phyloP scores from a whole-genome alignment of 305 asterid genomes.

The Coffea humblotiana region DNA sequence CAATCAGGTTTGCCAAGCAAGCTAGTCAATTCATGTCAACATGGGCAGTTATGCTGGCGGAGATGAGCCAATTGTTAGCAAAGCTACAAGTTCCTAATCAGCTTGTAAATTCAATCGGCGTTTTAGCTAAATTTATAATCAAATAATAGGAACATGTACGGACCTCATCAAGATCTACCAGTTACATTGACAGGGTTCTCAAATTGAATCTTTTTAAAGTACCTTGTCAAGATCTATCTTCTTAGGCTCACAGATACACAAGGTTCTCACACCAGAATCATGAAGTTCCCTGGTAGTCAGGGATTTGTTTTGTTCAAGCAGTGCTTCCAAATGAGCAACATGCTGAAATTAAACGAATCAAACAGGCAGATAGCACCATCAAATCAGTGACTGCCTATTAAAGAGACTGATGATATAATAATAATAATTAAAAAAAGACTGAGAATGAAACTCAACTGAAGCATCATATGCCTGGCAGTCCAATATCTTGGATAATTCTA shows the following conservation, averaged over 20 bases:
- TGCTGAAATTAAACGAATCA: conserved; percentile 45
- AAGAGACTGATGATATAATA: not conserved
- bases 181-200: conserved; percentile 14
- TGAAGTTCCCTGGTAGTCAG: conserved; percentile 72
- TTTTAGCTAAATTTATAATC: not conserved
- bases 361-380: not conserved
- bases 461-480: conserved; percentile 86
- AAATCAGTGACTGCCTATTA: not conserved
- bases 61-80: not conserved
- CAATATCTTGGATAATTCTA: conserved; percentile 70
- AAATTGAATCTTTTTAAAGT: conserved; percentile 21
- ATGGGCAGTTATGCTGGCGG: not conserved
- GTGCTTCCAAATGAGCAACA: conserved; percentile 75
- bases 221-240: conserved; percentile 84
- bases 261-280: conserved; percentile 80
- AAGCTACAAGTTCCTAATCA: not conserved
- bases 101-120: not conserved
- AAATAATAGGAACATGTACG: not conserved
- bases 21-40: not conserved
- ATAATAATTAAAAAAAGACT: not conserved
- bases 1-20: not conserved
- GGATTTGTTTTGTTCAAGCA: conserved; percentile 58
- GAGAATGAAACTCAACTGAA: conserved; percentile 40
- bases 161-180: conserved; percentile 71
- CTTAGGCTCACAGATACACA: conserved; percentile 63